Percentiles rank a stretch among this genome's conserved stretches.
phyloP scores from a whole-genome alignment of 1,284 basidiomycete genomes.

The Anthracocystis panici-leucophaei region DNA sequence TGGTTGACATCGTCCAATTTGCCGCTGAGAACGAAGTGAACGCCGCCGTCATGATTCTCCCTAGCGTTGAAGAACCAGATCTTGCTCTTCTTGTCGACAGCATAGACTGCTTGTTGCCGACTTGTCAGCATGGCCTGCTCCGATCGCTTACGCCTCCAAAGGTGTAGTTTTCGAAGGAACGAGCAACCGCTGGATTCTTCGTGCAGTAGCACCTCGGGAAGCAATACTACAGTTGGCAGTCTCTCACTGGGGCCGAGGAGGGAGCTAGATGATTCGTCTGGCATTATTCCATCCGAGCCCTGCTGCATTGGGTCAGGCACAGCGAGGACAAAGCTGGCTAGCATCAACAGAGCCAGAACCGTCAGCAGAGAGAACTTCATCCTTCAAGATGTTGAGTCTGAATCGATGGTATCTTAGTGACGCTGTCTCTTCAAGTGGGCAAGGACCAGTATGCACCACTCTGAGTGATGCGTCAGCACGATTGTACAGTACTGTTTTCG shows the following conservation, averaged over 20 bases:
- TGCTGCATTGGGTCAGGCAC: not conserved
- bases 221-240: not conserved
- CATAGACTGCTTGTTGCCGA: conserved; percentile 5
- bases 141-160: not conserved
- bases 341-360: not conserved
- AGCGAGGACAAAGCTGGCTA: not conserved
- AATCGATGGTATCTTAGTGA: not conserved
- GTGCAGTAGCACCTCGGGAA: not conserved
- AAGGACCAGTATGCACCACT: too few species aligned
- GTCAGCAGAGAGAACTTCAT: not conserved
- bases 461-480: too few species aligned
- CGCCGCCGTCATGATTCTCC: not conserved
- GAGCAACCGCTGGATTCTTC: too few species aligned
- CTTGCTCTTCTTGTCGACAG: not conserved
- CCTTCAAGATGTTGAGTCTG: not conserved
- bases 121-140: conserved; percentile 13
- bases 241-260: not conserved
- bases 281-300: too few species aligned
- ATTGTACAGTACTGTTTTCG: too few species aligned
- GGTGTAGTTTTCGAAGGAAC: too few species aligned
- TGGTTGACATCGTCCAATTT: not conserved
- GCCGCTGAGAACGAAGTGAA: conserved; percentile 9
- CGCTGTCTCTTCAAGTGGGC: too few species aligned
- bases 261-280: too few species aligned
- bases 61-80: conserved; percentile 11